Percentiles rank a stretch among this genome's conserved stretches.
Conservation (phyloP, 352 stramenopile species). For the Labyrinthula sp. region DNA sequence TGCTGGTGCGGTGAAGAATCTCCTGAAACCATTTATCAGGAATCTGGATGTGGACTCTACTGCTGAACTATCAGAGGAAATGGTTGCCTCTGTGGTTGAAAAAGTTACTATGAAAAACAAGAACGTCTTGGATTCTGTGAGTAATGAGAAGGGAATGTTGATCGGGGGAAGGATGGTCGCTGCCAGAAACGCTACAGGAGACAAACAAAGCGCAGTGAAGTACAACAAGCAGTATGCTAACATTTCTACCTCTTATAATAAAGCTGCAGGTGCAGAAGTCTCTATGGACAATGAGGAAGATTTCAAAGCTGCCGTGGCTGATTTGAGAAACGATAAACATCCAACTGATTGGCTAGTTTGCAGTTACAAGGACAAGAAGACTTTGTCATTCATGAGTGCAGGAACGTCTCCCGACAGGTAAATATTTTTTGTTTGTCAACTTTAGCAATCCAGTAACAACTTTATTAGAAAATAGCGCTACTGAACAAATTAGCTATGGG, state of each 20-base stretch:
- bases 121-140: background rate
- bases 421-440: too few relatives aligned
- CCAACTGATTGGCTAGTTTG: constrained; percentile 12
- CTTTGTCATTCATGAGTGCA: too few relatives aligned
- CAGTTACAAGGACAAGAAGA: constrained; percentile 24
- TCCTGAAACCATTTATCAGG: constrained; percentile 29
- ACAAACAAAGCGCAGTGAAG: too few relatives aligned
- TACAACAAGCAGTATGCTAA: too few relatives aligned
- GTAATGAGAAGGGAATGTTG: background rate
- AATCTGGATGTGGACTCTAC: constrained; percentile 30
- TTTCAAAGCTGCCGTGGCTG: constrained; percentile 10
- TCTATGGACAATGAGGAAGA: constrained; percentile 22
- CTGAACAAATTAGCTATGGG: constrained; percentile 25
- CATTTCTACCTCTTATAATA: too few relatives aligned
- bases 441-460: too few relatives aligned
- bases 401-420: too few relatives aligned
- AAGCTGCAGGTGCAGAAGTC: constrained; percentile 17
- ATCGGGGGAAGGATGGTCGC: constrained; percentile 6
- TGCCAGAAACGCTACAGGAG: too few relatives aligned
- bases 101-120: constrained; percentile 31
- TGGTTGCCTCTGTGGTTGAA: constrained; percentile 26
- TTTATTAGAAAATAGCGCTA: too few relatives aligned
- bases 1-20: constrained; percentile 30
- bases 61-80: constrained; percentile 27
- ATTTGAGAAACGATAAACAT: constrained; percentile 12